phyloP scores from a whole-genome alignment of 164 flowering plant genomes.

The Pachysandra terminalis region DNA sequence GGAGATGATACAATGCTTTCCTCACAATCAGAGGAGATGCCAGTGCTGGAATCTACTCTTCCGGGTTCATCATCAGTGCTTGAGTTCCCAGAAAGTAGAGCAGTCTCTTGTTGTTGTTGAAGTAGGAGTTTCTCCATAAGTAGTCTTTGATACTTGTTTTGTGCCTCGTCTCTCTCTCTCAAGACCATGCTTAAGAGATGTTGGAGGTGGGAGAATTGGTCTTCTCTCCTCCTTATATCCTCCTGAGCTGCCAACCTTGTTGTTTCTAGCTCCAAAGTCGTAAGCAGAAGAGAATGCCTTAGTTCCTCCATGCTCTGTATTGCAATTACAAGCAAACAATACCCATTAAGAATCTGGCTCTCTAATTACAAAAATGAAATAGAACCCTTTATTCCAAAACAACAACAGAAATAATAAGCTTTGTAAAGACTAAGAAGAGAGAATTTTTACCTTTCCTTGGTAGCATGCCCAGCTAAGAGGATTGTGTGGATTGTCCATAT shows the following conservation, averaged over 20 bases:
- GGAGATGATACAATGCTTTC: conserved; percentile 82
- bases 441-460: conserved; percentile 66
- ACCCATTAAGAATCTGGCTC: conserved; percentile 10
- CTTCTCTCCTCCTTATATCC: conserved; percentile 70
- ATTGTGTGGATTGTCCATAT: conserved; percentile 48
- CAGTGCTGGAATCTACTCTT: conserved; percentile 51
- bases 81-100: conserved; percentile 50
- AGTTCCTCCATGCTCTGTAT: conserved; percentile 71
- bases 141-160: conserved; percentile 53
- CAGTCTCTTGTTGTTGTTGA: conserved; percentile 32
- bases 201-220: conserved; percentile 49
- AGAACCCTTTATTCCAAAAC: background rate
- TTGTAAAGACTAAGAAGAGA: background rate
- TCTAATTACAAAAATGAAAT: conserved; percentile 4
- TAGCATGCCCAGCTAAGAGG: conserved; percentile 50
- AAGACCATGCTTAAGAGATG: conserved; percentile 41
- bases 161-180: conserved; percentile 72
- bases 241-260: conserved; percentile 62
- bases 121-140: conserved; percentile 45
- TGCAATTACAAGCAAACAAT: background rate
- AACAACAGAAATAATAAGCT: background rate
- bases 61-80: conserved; percentile 64
- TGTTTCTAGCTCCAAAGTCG: conserved; percentile 73
- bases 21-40: conserved; percentile 72
- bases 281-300: conserved; percentile 47